phyloP scores from a whole-genome alignment of 768 basidiomycete species.

The Naganishia kalamii region DNA sequence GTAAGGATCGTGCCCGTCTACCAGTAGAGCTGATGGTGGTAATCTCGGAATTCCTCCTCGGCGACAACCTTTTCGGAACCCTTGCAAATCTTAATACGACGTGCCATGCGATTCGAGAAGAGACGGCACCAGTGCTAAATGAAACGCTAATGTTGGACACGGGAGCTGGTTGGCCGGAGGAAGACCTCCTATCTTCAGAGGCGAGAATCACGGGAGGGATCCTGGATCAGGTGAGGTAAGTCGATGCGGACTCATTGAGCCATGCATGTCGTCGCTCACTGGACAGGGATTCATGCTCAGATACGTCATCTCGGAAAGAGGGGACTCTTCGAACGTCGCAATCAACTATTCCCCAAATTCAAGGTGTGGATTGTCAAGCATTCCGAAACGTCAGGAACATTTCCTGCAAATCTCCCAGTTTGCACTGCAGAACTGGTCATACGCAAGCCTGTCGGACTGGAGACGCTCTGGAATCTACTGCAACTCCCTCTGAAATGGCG shows the following conservation, averaged over 20 bases:
- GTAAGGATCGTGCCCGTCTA: background rate
- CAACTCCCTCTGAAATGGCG: background rate
- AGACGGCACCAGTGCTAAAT: background rate
- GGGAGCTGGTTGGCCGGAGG: background rate
- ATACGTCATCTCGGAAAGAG: background rate
- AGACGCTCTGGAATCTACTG: background rate
- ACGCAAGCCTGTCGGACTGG: background rate
- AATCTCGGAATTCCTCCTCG: background rate
- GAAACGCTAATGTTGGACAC: background rate
- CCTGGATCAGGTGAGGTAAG: background rate
- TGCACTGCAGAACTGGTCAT: background rate
- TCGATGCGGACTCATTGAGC: background rate
- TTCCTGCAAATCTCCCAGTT: background rate
- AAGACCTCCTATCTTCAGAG: background rate
- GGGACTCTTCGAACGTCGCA: background rate
- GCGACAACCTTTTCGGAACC: background rate
- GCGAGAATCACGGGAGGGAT: background rate
- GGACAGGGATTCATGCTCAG: background rate
- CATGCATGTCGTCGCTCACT: background rate
- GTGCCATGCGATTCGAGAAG: background rate
- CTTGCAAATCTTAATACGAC: background rate
- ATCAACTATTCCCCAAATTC: background rate
- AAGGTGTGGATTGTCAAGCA: background rate
- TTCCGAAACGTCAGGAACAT: background rate
- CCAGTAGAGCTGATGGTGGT: background rate